phyloP scores from a whole-genome alignment of 2,329 filamentous ascomycete genomes.

The Colletotrichum sp. region DNA sequence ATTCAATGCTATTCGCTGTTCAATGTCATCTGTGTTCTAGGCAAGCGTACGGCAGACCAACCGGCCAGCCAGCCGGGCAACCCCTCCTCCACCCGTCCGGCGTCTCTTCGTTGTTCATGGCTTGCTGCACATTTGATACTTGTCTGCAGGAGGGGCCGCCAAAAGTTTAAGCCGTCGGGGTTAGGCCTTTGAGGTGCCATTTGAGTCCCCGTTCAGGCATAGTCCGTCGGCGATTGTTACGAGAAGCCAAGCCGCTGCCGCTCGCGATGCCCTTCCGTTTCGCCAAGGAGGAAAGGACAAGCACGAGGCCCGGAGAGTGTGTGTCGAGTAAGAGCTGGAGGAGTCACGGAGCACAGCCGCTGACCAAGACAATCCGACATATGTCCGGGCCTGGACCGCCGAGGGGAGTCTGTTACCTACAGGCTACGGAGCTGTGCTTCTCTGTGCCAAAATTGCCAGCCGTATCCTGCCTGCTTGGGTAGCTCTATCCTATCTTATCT shows the following conservation, averaged over 20 bases:
- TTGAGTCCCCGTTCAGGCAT: neutral
- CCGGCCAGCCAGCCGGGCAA: neutral
- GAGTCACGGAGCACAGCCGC: neutral
- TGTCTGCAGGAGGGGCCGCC: neutral
- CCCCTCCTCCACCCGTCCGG: neutral
- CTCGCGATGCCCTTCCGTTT: constrained; percentile 4
- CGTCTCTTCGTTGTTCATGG: neutral
- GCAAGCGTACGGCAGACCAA: neutral
- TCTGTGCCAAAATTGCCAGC: neutral
- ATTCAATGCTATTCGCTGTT: neutral
- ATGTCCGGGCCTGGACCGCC: constrained; percentile 2
- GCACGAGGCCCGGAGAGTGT: neutral
- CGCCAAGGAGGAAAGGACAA: constrained; percentile 2
- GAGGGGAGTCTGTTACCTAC: neutral
- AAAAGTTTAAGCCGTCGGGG: constrained; percentile 16
- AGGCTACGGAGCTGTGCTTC: neutral
- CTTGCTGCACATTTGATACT: neutral
- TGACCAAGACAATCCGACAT: constrained; percentile 9
- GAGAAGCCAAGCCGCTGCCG: neutral
- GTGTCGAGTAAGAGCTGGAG: neutral
- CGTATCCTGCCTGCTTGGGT: neutral
- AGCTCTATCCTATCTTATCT: constrained; percentile 17
- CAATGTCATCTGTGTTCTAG: neutral
- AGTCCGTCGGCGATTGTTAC: constrained; percentile 13
- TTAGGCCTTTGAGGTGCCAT: constrained; percentile 9